Evolutionary conservation across 345 rosid species (phyloP), one percentile per base, ranked within the genome.

Genomic region (Draba incana): DNA sequence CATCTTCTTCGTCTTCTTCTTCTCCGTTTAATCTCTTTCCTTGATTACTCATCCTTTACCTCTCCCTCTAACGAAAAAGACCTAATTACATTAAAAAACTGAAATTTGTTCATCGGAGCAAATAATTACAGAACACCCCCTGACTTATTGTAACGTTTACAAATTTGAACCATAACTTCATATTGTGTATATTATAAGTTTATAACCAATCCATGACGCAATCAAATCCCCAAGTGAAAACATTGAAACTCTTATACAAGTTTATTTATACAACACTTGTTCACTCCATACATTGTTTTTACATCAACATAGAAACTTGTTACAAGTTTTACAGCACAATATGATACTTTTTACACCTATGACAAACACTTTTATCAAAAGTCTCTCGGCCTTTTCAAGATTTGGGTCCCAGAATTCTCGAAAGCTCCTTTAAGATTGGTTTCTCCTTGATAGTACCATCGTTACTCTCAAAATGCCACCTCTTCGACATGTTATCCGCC

Each of bases 341-440:
- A 12, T 38, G 25, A 71, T 6, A 5, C 3, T 28, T 20, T 4
- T 8, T 35, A 35, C 38, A 71, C 13, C 38, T 16, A 55, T 15
- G 23, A 57, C 14, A 3, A 20, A 43, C 14, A 55, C 4, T 5
- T 8, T 10, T 25, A 44, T 53, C 37, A 27, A 24, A 60, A 60
- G 77, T 45, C 31, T 53, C 23, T 52, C 37, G 6, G n/a, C 8
- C 51, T 59, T 46, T 50, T 13, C 45, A 75, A n/a, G 78, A 56
- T 79, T 66, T 88, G 0, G 77, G 82, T 33, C 96, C 89, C 5
- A 88, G 74, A 64, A 81, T 68, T 74, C 65, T 88, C 3, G 96
- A 84, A 38, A 93, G 91, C 75, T 87, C 89, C 82, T 85, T 88
- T 28, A 90, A 58, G 12, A 93, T 75, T 11, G 91, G 89, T 33